These are phyloP conservation scores for Pichia sp. DNA, from an alignment of 1,139 yeast genomes.

Conservation along the genomic window DNA sequence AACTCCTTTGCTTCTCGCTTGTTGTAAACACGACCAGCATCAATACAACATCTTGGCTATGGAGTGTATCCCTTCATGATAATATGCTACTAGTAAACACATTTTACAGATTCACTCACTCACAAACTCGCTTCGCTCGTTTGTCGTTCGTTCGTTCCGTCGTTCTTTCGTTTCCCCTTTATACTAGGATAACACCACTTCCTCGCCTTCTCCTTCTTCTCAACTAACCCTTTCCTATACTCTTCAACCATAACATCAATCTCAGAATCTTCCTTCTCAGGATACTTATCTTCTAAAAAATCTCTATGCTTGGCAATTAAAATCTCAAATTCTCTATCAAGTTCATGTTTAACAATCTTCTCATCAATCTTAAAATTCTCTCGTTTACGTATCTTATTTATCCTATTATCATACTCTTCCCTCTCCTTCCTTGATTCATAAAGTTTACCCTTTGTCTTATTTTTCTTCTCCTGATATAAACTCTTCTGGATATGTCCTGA, in stretches of 20 bases:
- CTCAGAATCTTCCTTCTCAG: conserved; percentile 16
- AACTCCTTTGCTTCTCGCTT: too few species aligned
- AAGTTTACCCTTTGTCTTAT: conserved; percentile 28
- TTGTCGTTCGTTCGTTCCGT: too few species aligned
- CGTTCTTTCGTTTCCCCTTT: neutral
- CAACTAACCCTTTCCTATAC: conserved; percentile 10
- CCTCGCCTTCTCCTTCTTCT: neutral
- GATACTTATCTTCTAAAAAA: conserved; percentile 41
- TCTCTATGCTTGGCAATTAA: conserved; percentile 51
- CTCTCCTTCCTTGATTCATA: conserved; percentile 31
- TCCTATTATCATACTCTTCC: conserved; percentile 17
- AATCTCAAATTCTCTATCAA: conserved; percentile 44
- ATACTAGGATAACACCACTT: neutral
- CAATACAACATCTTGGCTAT: too few species aligned
- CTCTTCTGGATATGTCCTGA: conserved; percentile 58
- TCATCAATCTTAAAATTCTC: conserved; percentile 26
- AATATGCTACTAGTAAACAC: too few species aligned
- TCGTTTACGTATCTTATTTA: conserved; percentile 20
- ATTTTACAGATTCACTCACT: too few species aligned
- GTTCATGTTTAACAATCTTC: conserved; percentile 40
- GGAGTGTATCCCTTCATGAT: too few species aligned
- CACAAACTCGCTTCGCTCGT: too few species aligned
- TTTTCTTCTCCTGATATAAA: conserved; percentile 19
- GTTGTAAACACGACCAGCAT: too few species aligned
- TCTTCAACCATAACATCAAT: conserved; percentile 17